Conservation (phyloP, 331 rosid genomes). For the Pyracantha coccinea region DNA sequence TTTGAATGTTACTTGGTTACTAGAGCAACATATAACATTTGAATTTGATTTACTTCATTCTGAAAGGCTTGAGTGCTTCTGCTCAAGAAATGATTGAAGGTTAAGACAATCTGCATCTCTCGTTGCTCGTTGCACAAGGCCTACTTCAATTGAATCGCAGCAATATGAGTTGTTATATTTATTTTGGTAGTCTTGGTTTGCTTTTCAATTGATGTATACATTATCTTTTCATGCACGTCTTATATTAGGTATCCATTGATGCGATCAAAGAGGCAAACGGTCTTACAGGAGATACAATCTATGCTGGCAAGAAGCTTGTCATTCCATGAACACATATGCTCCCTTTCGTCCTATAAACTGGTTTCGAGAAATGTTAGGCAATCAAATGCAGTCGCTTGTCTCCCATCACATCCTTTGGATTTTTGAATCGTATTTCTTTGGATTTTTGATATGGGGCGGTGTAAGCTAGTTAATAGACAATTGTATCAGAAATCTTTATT, state of each 20-base stretch:
- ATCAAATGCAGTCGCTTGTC: background rate
- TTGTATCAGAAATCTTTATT: too few species aligned
- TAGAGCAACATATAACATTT: background rate
- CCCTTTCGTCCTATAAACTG: background rate
- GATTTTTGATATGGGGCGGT: too few species aligned
- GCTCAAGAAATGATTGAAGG: too few species aligned
- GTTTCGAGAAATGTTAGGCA: background rate
- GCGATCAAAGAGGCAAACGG: conserved; percentile 25
- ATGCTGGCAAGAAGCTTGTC: conserved; percentile 25
- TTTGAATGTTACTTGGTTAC: background rate
- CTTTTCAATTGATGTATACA: background rate
- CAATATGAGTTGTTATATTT: background rate
- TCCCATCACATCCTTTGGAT: too few species aligned
- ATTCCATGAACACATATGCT: conserved; percentile 3
- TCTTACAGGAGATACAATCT: conserved; percentile 16
- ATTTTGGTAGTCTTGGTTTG: background rate
- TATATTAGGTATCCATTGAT: conserved; percentile 10
- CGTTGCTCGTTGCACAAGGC: background rate
- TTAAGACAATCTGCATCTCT: background rate
- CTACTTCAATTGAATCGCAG: background rate
- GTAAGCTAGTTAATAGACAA: too few species aligned
- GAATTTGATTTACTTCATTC: background rate
- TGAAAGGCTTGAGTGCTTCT: background rate
- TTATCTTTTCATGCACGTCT: background rate
- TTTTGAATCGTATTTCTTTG: too few species aligned